phyloP scores from a whole-genome alignment of 108 stramenopile species.

The Skeletonema menzelii region DNA sequence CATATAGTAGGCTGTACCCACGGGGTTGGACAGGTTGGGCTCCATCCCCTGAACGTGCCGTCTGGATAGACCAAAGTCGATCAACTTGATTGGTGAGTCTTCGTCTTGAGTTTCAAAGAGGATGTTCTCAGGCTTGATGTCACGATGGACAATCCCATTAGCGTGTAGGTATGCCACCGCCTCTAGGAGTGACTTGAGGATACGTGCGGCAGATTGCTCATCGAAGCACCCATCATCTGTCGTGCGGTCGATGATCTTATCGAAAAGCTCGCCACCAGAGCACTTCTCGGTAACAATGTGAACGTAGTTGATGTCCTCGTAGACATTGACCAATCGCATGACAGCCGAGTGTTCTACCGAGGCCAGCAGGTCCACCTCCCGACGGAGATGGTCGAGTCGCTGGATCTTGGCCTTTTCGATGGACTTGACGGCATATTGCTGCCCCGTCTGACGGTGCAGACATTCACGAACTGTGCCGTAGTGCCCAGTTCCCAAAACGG shows the following conservation, averaged over 20 bases:
- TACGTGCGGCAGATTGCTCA: constrained; percentile 13
- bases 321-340: constrained; percentile 46
- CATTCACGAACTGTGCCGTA: constrained; percentile 17
- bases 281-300: constrained; percentile 58
- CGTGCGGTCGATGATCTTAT: neutral
- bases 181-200: constrained; percentile 32
- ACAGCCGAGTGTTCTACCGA: constrained; percentile 41
- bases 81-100: constrained; percentile 58
- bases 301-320: constrained; percentile 40
- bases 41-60: neutral
- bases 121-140: constrained; percentile 76
- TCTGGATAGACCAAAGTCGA: constrained; percentile 73
- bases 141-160: constrained; percentile 62
- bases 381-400: constrained; percentile 1
- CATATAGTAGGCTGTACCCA: constrained; percentile 63
- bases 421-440: neutral
- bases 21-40: constrained; percentile 24
- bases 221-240: constrained; percentile 10
- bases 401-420: constrained; percentile 7
- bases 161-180: constrained; percentile 69
- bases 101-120: constrained; percentile 43
- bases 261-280: neutral
- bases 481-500: neutral
- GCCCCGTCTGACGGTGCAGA: neutral
- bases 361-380: neutral